Evolutionary conservation across 2,329 filamentous ascomycete genomes (phyloP).

Genomic region (Macrophomina tecta): DNA sequence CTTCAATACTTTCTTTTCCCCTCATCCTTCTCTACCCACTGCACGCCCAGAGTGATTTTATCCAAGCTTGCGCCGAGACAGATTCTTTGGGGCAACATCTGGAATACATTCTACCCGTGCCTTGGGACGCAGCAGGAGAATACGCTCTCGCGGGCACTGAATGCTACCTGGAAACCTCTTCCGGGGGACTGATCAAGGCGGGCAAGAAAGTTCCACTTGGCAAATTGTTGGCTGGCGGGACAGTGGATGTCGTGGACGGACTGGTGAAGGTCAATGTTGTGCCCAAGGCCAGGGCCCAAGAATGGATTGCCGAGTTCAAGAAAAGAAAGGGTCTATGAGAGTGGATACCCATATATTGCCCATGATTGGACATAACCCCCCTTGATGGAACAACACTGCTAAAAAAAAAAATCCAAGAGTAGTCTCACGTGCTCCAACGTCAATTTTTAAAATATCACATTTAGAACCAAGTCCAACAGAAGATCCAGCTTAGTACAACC

Average conservation of each 20-base stretch:
- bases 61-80: constrained; percentile 84
- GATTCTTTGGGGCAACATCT: constrained; percentile 79
- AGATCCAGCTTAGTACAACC: background rate
- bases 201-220: constrained; percentile 82
- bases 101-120: constrained; percentile 82
- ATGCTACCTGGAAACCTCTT: constrained; percentile 84
- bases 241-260: constrained; percentile 86
- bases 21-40: constrained; percentile 84
- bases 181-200: constrained; percentile 83
- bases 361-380: background rate
- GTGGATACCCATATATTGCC: background rate
- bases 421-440: background rate
- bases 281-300: constrained; percentile 70
- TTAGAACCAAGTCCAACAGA: background rate
- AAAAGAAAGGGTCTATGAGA: constrained; percentile 60
- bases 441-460: background rate
- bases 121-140: constrained; percentile 76
- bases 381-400: too few relatives aligned
- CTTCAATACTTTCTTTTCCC: constrained; percentile 76
- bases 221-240: constrained; percentile 75
- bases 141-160: constrained; percentile 69
- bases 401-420: background rate
- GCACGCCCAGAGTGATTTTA: constrained; percentile 82
- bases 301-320: constrained; percentile 89
- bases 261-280: constrained; percentile 83